Evolutionary conservation across 2,329 filamentous ascomycete genomes (phyloP).

Genomic region (Pyrenochaeta sp.): DNA sequence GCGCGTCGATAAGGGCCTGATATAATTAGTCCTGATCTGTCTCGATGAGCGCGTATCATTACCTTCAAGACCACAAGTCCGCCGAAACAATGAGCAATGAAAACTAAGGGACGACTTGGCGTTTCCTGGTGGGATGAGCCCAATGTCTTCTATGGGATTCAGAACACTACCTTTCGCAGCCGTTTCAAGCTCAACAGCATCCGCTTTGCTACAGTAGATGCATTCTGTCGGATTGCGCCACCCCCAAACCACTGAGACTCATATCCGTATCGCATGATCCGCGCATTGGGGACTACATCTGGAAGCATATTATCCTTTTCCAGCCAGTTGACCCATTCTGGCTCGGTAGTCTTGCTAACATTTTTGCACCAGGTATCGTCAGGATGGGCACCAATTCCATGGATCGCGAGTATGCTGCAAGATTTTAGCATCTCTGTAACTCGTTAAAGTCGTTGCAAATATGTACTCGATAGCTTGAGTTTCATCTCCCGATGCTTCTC

Average conservation of each 20-base stretch:
- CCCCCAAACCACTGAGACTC: conserved; percentile 34
- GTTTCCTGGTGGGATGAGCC: conserved; percentile 15
- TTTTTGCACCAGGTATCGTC: conserved; percentile 41
- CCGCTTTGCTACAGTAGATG: conserved; percentile 24
- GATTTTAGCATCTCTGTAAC: conserved; percentile 7
- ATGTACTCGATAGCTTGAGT: conserved; percentile 22
- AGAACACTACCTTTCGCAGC: conserved; percentile 22
- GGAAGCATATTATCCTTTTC: conserved; percentile 28
- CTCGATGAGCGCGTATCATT: conserved; percentile 2
- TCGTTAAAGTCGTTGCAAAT: conserved; percentile 3
- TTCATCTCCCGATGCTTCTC: conserved; percentile 21
- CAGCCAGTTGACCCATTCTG: conserved; percentile 35
- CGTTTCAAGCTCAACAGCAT: conserved; percentile 22
- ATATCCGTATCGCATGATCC: conserved; percentile 40
- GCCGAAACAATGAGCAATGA: conserved; percentile 36
- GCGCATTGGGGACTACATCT: conserved; percentile 26
- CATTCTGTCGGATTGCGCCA: conserved; percentile 27
- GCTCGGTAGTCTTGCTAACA: conserved; percentile 20
- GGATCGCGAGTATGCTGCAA: conserved; percentile 34
- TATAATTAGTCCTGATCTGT: conserved; percentile 11
- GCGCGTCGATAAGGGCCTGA: conserved; percentile 24
- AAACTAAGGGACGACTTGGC: conserved; percentile 29
- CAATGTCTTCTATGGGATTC: not conserved
- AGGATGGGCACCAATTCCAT: conserved; percentile 36
- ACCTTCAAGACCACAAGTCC: conserved; percentile 35